A percentile compares a stretch with the other conserved stretches of the same genome.
Evolutionary conservation across 73 alveolate genomes (phyloP).

Genomic region (Paraurostyla sp.): DNA sequence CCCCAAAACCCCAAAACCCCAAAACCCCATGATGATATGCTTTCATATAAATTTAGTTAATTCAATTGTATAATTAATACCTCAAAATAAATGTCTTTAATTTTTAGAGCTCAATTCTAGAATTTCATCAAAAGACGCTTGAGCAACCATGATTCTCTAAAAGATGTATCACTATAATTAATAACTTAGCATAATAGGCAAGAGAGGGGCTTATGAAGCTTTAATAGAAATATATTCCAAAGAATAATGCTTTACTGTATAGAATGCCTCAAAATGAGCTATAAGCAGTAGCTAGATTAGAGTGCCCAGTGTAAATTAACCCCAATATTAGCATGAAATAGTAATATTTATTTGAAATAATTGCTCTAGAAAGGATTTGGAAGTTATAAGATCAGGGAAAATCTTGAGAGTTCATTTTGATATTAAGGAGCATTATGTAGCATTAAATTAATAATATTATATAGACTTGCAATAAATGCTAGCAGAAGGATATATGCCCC

Average conservation of each 20-base stretch:
- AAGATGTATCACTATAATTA: neutral
- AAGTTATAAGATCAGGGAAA: neutral
- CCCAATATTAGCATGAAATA: neutral
- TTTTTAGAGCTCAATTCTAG: conserved; percentile 22
- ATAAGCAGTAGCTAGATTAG: conserved; percentile 3
- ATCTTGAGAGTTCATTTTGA: neutral
- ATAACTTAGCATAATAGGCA: neutral
- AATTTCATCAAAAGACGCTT: conserved; percentile 17
- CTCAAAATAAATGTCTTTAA: conserved; percentile 6
- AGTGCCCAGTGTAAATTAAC: conserved; percentile 27
- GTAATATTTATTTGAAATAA: neutral
- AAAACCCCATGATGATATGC: neutral
- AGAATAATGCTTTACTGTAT: neutral
- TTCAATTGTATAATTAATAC: no score
- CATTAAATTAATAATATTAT: neutral
- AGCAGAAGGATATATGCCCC: neutral
- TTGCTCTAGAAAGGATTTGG: neutral
- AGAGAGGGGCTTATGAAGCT: neutral
- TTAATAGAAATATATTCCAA: neutral
- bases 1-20: no score
- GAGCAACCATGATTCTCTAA: neutral
- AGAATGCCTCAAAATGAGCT: conserved; percentile 43
- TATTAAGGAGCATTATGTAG: neutral
- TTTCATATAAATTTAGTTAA: neutral
- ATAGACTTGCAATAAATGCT: neutral